These are phyloP conservation scores for Spathaspora passalidarum DNA, from an alignment of 805 yeast species.

Conservation along the genomic window DNA sequence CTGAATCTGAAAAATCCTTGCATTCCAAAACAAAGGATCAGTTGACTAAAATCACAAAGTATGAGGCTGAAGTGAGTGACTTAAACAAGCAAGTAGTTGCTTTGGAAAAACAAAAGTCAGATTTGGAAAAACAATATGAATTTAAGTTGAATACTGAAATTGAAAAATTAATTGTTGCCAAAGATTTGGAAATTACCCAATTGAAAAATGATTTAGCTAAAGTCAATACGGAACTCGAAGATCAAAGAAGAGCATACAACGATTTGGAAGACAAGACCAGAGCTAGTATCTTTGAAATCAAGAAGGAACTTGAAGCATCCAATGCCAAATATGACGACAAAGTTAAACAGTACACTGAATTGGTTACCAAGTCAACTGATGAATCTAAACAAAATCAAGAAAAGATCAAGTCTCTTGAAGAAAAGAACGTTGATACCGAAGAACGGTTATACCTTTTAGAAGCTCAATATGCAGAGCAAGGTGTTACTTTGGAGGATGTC, in stretches of 20 bases:
- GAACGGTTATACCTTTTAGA: background rate
- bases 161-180: slow-evolving; percentile 19
- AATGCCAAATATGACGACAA: background rate
- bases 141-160: slow-evolving; percentile 23
- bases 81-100: background rate
- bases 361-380: background rate
- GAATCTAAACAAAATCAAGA: background rate
- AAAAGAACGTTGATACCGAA: background rate
- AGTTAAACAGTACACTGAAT: background rate
- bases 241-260: background rate
- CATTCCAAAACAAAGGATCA: background rate
- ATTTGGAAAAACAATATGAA: slow-evolving; percentile 15
- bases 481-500: background rate
- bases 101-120: background rate
- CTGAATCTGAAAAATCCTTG: slow-evolving; percentile 1
- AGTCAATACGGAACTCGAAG: background rate
- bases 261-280: slow-evolving; percentile 1
- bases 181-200: slow-evolving; percentile 18
- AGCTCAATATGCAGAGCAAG: background rate
- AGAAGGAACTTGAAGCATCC: background rate
- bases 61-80: background rate
- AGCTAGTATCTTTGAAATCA: slow-evolving; percentile 4
- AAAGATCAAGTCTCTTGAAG: background rate
- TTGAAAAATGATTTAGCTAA: slow-evolving; percentile 2
- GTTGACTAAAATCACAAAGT: background rate